Conservation (phyloP, 805 yeast genomes). For the Kodamaea nitidulidarum region DNA sequence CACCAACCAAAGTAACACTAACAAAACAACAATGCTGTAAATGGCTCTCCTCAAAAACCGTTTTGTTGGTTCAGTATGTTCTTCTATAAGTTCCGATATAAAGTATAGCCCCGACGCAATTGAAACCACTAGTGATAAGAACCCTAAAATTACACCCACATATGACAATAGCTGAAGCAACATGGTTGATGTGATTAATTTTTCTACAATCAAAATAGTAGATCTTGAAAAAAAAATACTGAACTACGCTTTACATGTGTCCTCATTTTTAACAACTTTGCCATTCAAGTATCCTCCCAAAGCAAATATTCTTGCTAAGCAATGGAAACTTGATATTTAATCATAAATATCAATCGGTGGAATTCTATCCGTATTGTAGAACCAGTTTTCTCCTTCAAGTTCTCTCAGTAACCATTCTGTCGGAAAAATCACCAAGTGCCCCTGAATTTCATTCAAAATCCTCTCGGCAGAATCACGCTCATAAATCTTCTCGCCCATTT, state of each 20-base stretch:
- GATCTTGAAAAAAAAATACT: no score
- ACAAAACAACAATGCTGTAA: conserved; percentile 51
- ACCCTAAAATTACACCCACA: conserved; percentile 36
- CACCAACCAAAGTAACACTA: conserved; percentile 56
- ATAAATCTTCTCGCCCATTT: conserved; percentile 48
- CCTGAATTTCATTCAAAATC: conserved; percentile 67
- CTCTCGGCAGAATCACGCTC: conserved; percentile 76
- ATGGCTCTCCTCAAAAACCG: conserved; percentile 62
- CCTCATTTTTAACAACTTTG: no score
- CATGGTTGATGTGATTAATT: conserved; percentile 19
- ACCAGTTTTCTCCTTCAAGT: conserved; percentile 91
- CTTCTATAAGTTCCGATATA: conserved; percentile 88
- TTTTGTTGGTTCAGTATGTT: conserved; percentile 82
- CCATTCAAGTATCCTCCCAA: no score
- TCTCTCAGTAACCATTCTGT: conserved; percentile 86
- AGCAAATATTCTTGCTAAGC: no score
- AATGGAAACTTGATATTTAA: neutral
- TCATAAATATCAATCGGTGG: conserved; percentile 90
- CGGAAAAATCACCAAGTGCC: conserved; percentile 89
- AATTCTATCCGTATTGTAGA: conserved; percentile 84
- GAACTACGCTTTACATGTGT: no score
- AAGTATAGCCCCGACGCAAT: conserved; percentile 91
- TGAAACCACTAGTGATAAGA: conserved; percentile 40
- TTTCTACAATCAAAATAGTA: neutral
- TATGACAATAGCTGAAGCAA: conserved; percentile 37